Evolutionary conservation across 345 rosid genomes (phyloP).

Genomic region (Citrus trifoliata): DNA sequence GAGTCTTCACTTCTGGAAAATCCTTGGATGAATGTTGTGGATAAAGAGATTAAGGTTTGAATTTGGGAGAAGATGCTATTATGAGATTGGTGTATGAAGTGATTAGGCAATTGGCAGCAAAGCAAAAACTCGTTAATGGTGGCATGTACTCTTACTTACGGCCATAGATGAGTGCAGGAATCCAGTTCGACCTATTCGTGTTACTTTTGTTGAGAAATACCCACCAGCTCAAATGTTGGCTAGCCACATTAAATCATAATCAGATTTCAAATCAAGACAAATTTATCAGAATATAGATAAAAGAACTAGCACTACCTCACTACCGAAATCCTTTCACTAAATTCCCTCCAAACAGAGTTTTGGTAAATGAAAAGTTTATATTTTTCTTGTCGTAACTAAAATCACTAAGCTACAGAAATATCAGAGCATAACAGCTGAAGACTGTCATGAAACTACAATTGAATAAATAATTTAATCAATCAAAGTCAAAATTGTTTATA

Average conservation of each 20-base stretch:
- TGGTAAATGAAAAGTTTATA: too few species aligned
- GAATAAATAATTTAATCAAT: background rate
- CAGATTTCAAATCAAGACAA: too few species aligned
- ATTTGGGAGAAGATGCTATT: slow-evolving; percentile 32
- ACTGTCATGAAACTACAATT: background rate
- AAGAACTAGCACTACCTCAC: too few species aligned
- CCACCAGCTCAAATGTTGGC: background rate
- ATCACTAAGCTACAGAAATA: background rate
- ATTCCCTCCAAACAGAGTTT: too few species aligned
- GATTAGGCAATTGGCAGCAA: slow-evolving; percentile 58
- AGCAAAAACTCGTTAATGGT: slow-evolving; percentile 1
- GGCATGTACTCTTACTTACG: too few species aligned
- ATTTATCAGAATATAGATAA: too few species aligned
- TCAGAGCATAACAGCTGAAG: background rate
- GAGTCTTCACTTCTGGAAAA: slow-evolving; percentile 35
- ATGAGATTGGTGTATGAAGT: slow-evolving; percentile 25
- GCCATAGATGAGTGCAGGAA: background rate
- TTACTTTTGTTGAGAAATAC: background rate
- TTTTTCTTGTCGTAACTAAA: background rate
- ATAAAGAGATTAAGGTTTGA: slow-evolving; percentile 55
- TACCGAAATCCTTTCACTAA: too few species aligned
- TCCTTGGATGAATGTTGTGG: slow-evolving; percentile 52
- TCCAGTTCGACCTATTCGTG: background rate
- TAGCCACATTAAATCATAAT: too few species aligned
- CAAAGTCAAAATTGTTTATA: slow-evolving; percentile 21